These are phyloP conservation scores for Talaromyces nanjingensis DNA, from an alignment of 495 filamentous ascomycete genomes.

Conservation along the genomic window DNA sequence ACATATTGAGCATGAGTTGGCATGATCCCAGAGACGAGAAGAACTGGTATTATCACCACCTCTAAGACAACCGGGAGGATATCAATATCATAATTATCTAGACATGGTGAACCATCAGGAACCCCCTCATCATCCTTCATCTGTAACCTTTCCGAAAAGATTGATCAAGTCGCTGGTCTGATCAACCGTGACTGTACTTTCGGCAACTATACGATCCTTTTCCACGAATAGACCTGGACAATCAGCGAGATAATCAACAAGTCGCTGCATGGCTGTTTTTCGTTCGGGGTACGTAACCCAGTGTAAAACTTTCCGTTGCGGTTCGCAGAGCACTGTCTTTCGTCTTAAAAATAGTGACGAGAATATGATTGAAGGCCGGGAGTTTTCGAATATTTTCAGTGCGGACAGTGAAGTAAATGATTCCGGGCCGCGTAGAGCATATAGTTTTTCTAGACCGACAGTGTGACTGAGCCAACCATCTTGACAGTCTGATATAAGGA, in stretches of 20 bases:
- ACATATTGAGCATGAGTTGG: no score
- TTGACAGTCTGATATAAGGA: constrained; percentile 5
- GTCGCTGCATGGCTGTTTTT: constrained; percentile 1
- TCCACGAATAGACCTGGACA: constrained; percentile 5
- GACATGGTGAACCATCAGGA: background rate
- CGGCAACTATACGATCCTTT: background rate
- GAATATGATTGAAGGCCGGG: constrained; percentile 4
- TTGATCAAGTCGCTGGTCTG: background rate
- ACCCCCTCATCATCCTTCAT: no score
- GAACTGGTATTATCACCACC: background rate
- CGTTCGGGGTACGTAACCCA: background rate
- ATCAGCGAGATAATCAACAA: constrained; percentile 4
- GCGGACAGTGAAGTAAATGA: background rate
- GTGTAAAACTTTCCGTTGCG: constrained; percentile 1
- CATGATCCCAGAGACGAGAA: background rate
- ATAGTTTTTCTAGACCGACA: background rate
- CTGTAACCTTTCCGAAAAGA: background rate
- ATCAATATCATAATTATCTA: background rate
- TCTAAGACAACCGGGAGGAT: background rate
- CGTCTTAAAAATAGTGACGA: background rate
- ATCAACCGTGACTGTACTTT: background rate
- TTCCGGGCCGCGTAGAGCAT: background rate
- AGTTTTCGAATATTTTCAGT: background rate
- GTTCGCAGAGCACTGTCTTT: background rate
- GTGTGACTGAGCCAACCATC: constrained; percentile 6